Evolutionary conservation across 2,329 filamentous ascomycete genomes (phyloP).

Genomic region (Ceratocystiopsis brevicomis): DNA sequence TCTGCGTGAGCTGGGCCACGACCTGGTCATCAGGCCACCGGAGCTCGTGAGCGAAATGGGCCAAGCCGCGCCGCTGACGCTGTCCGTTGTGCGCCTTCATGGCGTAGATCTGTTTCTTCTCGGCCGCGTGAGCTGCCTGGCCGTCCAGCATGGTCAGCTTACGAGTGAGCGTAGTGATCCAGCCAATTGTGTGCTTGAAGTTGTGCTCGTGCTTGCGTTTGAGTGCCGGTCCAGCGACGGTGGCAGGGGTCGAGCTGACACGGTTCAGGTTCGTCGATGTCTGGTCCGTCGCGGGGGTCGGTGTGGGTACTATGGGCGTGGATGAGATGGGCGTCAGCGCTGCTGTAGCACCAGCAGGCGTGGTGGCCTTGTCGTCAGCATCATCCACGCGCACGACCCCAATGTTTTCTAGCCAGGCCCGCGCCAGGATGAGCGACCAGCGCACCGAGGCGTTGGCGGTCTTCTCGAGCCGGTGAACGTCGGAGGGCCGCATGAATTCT

Average conservation of each 20-base stretch:
- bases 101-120: conserved; percentile 22
- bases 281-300: not conserved
- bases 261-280: not conserved
- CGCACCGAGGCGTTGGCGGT: conserved; percentile 42
- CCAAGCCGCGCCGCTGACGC: conserved; percentile 40
- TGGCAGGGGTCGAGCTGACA: conserved; percentile 11
- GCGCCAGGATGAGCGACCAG: conserved; percentile 46
- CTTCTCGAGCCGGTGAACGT: conserved; percentile 42
- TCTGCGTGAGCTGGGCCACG: conserved; percentile 19
- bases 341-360: no score
- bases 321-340: not conserved
- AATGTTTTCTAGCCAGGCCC: conserved; percentile 51
- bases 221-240: no score
- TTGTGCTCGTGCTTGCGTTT: conserved; percentile 8
- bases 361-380: not conserved
- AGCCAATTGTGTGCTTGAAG: conserved; percentile 22
- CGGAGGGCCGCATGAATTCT: conserved; percentile 31
- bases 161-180: conserved; percentile 39
- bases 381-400: conserved; percentile 21
- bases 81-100: conserved; percentile 36
- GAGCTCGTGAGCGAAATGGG: conserved; percentile 43
- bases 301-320: not conserved
- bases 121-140: conserved; percentile 2
- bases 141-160: conserved; percentile 25
- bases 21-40: conserved; percentile 35